Percentiles rank a stretch among this genome's conserved stretches.
phyloP scores from a whole-genome alignment of 768 basidiomycete genomes.

The Leccinum variicolor region DNA sequence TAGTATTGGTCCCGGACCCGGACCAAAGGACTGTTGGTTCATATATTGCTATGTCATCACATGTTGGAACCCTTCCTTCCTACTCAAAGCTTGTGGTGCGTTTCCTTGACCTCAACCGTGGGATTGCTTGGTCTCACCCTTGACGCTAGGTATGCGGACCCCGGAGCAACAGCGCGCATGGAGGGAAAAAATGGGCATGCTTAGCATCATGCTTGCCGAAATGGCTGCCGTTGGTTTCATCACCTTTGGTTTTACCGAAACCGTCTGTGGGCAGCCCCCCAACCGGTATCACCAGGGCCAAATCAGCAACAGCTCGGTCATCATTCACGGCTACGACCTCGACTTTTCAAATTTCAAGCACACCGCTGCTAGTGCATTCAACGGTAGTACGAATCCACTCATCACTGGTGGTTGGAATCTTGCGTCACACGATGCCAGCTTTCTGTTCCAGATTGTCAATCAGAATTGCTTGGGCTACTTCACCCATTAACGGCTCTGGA shows the following conservation, averaged over 20 bases:
- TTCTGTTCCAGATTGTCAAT: constrained; percentile 93
- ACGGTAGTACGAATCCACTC: constrained; percentile 81
- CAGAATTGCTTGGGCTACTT: constrained; percentile 78
- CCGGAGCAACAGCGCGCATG: constrained; percentile 95
- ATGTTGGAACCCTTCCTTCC: constrained; percentile 71
- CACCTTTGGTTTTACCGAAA: constrained; percentile 96
- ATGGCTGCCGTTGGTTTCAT: constrained; percentile 97
- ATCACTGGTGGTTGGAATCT: constrained; percentile 72
- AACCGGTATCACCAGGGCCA: constrained; percentile 79
- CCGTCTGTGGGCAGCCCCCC: constrained; percentile 87
- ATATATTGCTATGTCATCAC: constrained; percentile 88
- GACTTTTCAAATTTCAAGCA: constrained; percentile 87
- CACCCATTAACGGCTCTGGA: constrained; percentile 61
- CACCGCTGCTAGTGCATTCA: constrained; percentile 66
- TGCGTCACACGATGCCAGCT: constrained; percentile 86
- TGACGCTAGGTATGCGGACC: constrained; percentile 68
- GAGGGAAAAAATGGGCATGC: constrained; percentile 96
- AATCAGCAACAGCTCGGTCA: constrained; percentile 74
- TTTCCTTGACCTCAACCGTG: constrained; percentile 22
- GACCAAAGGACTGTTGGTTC: constrained; percentile 94
- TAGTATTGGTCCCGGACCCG: constrained; percentile 74
- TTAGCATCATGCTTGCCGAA: constrained; percentile 71
- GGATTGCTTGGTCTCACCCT: constrained; percentile 6
- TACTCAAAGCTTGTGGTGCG: constrained; percentile 78
- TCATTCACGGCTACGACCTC: constrained; percentile 94